Base-by-base conservation (phyloP, 2,329 filamentous ascomycete genomes). In the Nectriaceae sp. region DNA sequence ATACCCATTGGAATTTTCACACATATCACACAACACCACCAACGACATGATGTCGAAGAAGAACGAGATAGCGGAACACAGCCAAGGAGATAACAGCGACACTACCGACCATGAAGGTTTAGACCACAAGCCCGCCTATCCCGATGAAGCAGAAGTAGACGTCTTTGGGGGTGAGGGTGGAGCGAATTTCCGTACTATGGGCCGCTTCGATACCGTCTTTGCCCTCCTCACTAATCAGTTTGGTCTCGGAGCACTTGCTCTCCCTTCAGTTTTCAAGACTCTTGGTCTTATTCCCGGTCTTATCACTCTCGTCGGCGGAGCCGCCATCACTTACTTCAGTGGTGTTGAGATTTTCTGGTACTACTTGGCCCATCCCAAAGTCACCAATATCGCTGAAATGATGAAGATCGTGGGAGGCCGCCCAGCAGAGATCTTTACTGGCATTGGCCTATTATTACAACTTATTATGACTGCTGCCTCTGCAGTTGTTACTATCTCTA, bases 401-500 rank as follows among this genome's bases (percentile, higher is more conserved):
- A 41, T 50, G 40, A 50, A 35, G 38, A 38, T 53, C n/a, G 44
- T 53, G 19, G 50, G 50, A 22, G 50, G 50, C 16, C 47, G 47
- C 19, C 44, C 47, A 38, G 41, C 44, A 45, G 50, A 44, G 35
- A 50, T 50, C 21, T 3, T 53, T 19, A 20, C 35, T n/a, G 50
- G 44, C 21, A 40, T 53, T 21, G 37, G 44, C 24, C 44, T 53
- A 18, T 19, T 50, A 2, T 15, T 53, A 4, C 50, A 53, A 21
- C 40, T 50, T 11, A 49, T 52, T 11, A 48, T 54, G 48, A 49
- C 49, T 11, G 46, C 44, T 20, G 21, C 80, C 29, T 75, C 85
- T 53, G 82, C 85, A 63, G 83, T 81, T 58, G 71, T 87, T 42
- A 79, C 82, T 4, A 81, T 83, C 38, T 78, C 83, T 29, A 79